Evolutionary conservation across 345 rosid genomes (phyloP), one percentile per base, ranked within the genome.

Genomic region (Cardamine occulta): DNA sequence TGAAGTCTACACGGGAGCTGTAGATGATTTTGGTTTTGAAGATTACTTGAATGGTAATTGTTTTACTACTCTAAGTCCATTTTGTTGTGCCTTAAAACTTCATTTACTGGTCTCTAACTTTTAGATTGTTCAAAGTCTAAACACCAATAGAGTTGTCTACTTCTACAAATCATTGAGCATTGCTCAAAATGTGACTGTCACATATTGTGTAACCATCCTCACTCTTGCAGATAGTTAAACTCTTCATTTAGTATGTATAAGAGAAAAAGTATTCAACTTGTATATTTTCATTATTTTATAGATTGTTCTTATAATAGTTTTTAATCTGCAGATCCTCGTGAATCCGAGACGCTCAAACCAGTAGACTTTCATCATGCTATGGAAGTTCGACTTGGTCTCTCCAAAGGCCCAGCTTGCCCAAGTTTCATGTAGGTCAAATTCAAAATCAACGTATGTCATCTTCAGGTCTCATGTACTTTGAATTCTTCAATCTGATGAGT

Each of bases 21-120:
- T 94, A 84, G 92, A 88, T 72, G 59, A 83, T n/a, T 91, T 94
- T 82, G 96, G 96, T 32, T 86, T 91, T 44, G 96, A 88, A 82
- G 93, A 94, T 78, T 94, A 86, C 81, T 80, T 91, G 68, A 91
- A 85, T 52, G 98, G 98, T 91, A 85, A 81, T 34, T 37, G 21
- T n/a, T 29, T 14, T 28, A 34, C 9, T 2, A 1, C 47, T 40
- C 48, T 32, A 4, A 29, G 8, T 42, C 23, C 23, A 19, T 34
- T 48, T 19, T 2, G 13, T 59, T 47, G 4, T 11, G 53, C 15
- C 19, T 18, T 19, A 8, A 1, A 13, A 14, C 19, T 66, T 32
- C 52, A 58, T 58, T n/a, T 31, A 4, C 39, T 15, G 1, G 39
- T 23, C 1, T 51, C 1, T 28, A 28, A 4, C 31, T 28, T 28